phyloP scores from a whole-genome alignment of 2,329 filamentous ascomycete species.

The Penicillium aurantiogriseum region DNA sequence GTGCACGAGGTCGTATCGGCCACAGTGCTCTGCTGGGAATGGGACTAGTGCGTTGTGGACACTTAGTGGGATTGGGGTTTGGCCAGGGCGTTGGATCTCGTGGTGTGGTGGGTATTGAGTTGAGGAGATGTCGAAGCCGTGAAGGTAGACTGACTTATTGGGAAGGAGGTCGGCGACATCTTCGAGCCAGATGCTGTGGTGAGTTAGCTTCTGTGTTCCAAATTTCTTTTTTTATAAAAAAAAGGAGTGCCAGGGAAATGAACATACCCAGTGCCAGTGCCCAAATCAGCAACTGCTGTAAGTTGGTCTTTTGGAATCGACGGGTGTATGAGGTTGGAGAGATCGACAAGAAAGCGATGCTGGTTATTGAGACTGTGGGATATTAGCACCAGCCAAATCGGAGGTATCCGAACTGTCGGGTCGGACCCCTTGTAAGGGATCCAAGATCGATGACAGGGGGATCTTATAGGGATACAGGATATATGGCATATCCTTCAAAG shows the following conservation, averaged over 20 bases:
- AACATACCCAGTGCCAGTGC: conserved; percentile 32
- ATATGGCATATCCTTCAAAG: background rate
- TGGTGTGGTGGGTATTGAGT: conserved; percentile 25
- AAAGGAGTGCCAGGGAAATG: background rate
- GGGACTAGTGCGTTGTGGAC: conserved; percentile 29
- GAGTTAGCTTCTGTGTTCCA: background rate
- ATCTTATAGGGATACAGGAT: background rate
- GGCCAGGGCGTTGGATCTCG: conserved; percentile 15
- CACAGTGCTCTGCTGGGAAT: conserved; percentile 28
- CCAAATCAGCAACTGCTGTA: conserved; percentile 26
- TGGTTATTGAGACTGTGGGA: conserved; percentile 24
- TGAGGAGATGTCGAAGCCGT: conserved; percentile 35
- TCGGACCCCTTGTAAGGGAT: background rate
- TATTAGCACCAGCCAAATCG: background rate
- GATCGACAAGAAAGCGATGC: conserved; percentile 24
- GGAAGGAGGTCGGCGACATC: conserved; percentile 12
- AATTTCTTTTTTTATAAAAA: too few species aligned
- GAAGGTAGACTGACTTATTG: conserved; percentile 16
- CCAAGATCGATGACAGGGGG: background rate
- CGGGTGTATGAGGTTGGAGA: conserved; percentile 25
- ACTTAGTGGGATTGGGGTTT: conserved; percentile 4
- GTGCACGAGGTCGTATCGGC: conserved; percentile 34
- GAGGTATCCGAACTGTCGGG: background rate
- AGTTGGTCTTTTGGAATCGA: conserved; percentile 24
- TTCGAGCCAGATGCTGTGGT: conserved; percentile 27